Conservation (phyloP, 768 basidiomycete genomes). For the Tulasnella sp. region DNA sequence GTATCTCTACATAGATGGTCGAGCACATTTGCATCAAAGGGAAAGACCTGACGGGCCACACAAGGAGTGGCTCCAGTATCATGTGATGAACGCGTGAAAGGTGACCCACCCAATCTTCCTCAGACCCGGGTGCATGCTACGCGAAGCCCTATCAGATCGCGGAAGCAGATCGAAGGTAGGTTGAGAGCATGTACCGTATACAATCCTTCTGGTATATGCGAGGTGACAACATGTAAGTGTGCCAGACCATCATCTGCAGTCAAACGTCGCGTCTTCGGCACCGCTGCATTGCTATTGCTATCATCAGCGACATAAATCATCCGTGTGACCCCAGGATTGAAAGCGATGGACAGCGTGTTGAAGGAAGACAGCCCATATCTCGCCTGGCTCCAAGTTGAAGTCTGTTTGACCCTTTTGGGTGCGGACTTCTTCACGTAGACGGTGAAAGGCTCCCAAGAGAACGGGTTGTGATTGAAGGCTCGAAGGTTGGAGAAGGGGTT, state of each 20-base stretch:
- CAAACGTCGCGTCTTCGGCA: background rate
- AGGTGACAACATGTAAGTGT: slow-evolving; percentile 18
- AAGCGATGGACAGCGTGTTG: slow-evolving; percentile 18
- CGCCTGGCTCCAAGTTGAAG: slow-evolving; percentile 6
- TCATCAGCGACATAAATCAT: background rate
- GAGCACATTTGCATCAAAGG: slow-evolving; percentile 13
- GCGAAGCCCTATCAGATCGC: background rate
- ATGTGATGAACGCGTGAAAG: background rate
- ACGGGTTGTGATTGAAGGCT: slow-evolving; percentile 18
- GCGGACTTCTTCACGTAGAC: slow-evolving; percentile 12
- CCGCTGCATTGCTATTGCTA: background rate
- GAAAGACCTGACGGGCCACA: slow-evolving; percentile 1
- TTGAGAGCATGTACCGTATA: slow-evolving; percentile 5
- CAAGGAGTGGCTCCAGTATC: background rate
- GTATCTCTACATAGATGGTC: slow-evolving; percentile 12
- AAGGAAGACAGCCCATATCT: slow-evolving; percentile 19
- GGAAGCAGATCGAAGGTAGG: background rate
- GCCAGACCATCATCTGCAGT: slow-evolving; percentile 7
- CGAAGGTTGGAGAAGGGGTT: slow-evolving; percentile 3
- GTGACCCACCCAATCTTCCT: background rate
- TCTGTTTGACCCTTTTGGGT: background rate
- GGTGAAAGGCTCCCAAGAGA: slow-evolving; percentile 21
- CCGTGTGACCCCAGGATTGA: slow-evolving; percentile 14
- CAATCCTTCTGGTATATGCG: slow-evolving; percentile 19
- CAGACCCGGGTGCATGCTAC: background rate